Conservation (phyloP, 164 flowering plant species). For the Stephania japonica region DNA sequence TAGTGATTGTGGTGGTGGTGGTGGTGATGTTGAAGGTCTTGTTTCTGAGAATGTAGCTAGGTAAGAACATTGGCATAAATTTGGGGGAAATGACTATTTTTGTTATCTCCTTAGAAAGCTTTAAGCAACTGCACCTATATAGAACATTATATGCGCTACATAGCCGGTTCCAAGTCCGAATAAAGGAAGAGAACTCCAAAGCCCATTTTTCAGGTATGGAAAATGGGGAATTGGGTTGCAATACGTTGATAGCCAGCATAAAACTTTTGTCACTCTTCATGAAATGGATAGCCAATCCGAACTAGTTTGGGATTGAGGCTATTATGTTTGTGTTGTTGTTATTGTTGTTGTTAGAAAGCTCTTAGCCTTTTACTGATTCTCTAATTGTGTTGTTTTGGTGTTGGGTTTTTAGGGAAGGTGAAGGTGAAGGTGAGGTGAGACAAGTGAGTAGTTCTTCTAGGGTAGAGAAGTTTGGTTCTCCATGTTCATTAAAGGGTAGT, state of each 20-base stretch:
- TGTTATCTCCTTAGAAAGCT: neutral
- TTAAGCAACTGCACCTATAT: neutral
- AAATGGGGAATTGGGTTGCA: too few relatives aligned
- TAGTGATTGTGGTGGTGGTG: constrained; percentile 27
- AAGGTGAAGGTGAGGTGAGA: constrained; percentile 16
- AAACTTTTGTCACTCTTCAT: too few relatives aligned
- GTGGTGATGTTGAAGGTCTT: constrained; percentile 19
- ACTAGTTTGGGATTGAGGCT: too few relatives aligned
- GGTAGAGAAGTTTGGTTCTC: constrained; percentile 30
- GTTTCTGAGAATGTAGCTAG: constrained; percentile 30
- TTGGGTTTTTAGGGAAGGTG: constrained; percentile 16
- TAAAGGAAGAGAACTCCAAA: too few relatives aligned
- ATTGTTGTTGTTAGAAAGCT: neutral
- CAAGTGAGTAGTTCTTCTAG: constrained; percentile 15
- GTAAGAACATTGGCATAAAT: constrained; percentile 27
- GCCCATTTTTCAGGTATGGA: too few relatives aligned
- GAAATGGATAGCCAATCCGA: too few relatives aligned
- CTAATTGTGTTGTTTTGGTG: constrained; percentile 5
- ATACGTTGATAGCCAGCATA: too few relatives aligned
- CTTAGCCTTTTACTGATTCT: neutral
- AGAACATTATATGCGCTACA: too few relatives aligned
- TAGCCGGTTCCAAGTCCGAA: too few relatives aligned
- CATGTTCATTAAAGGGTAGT: constrained; percentile 26
- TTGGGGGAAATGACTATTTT: neutral
- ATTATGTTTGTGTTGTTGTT: too few relatives aligned